phyloP scores from a whole-genome alignment of 345 rosid genomes.

The Acer negundo region DNA sequence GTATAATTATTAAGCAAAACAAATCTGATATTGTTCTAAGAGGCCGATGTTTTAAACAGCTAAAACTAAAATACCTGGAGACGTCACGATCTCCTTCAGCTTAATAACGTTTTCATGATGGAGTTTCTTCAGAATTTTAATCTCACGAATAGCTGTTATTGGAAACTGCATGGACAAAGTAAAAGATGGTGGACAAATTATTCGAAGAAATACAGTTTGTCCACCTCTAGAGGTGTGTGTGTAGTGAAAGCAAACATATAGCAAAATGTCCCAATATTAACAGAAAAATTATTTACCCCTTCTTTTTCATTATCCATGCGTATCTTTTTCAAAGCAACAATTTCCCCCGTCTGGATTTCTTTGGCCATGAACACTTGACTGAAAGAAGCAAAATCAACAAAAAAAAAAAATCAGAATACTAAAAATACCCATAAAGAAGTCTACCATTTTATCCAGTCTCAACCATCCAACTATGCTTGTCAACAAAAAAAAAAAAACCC shows the following conservation, averaged over 20 bases:
- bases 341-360: slow-evolving; percentile 86
- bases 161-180: slow-evolving; percentile 42
- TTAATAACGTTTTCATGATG: slow-evolving; percentile 55
- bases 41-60: not conserved
- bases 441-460: not conserved
- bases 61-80: slow-evolving; percentile 40
- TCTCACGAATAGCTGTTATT: slow-evolving; percentile 55
- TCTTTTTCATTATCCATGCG: slow-evolving; percentile 99
- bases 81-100: slow-evolving; percentile 55
- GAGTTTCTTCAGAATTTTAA: slow-evolving; percentile 56
- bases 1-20: not conserved
- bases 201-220: not conserved
- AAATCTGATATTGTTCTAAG: not conserved
- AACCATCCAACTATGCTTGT: not conserved
- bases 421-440: not conserved
- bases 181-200: not conserved
- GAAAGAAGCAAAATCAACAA: slow-evolving; percentile 26
- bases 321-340: slow-evolving; percentile 91
- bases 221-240: not conserved
- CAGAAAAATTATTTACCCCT: slow-evolving; percentile 54
- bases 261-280: not conserved
- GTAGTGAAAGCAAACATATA: not conserved
- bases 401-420: not conserved
- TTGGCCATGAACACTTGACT: slow-evolving; percentile 97
- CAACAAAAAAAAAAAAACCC: too few relatives aligned